phyloP scores from a whole-genome alignment of 2,329 filamentous ascomycete genomes.

The Colletotrichum sp. region DNA sequence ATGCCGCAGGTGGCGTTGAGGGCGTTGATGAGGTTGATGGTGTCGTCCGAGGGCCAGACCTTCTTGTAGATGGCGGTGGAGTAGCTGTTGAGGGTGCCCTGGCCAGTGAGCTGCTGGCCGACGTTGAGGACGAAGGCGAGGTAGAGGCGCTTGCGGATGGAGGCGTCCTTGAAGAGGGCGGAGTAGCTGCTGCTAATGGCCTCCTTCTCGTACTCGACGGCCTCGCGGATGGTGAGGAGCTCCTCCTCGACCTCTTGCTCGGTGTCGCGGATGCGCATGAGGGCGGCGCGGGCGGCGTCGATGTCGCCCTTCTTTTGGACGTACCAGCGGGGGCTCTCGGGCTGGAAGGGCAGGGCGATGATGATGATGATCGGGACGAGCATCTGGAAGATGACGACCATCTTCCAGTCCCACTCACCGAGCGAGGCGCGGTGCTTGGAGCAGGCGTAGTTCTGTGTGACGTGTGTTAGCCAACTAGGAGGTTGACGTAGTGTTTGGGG shows the following conservation, averaged over 20 bases:
- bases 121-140: conserved; percentile 72
- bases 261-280: conserved; percentile 66
- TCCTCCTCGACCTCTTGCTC: conserved; percentile 72
- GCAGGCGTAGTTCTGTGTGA: conserved; percentile 52
- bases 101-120: conserved; percentile 74
- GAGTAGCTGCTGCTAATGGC: conserved; percentile 65
- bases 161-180: conserved; percentile 73
- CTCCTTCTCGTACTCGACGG: conserved; percentile 75
- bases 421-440: conserved; percentile 57
- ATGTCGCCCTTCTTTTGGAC: conserved; percentile 65
- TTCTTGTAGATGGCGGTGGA: conserved; percentile 77
- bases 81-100: conserved; percentile 76
- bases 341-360: conserved; percentile 66
- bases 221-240: conserved; percentile 67
- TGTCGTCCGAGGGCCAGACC: conserved; percentile 62
- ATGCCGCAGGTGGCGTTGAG: conserved; percentile 77
- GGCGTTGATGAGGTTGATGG: conserved; percentile 76
- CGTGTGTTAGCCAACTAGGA: neutral
- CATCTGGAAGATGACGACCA: conserved; percentile 76
- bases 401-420: conserved; percentile 76
- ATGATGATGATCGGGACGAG: conserved; percentile 70
- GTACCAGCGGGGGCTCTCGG: conserved; percentile 73
- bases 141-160: conserved; percentile 68
- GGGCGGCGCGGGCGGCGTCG: conserved; percentile 62
- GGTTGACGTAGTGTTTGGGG: neutral